Percentiles rank a stretch among this genome's conserved stretches.
These are phyloP conservation scores for Vitis cinerea DNA, from an alignment of 164 flowering plant genomes.

Conservation along the genomic window DNA sequence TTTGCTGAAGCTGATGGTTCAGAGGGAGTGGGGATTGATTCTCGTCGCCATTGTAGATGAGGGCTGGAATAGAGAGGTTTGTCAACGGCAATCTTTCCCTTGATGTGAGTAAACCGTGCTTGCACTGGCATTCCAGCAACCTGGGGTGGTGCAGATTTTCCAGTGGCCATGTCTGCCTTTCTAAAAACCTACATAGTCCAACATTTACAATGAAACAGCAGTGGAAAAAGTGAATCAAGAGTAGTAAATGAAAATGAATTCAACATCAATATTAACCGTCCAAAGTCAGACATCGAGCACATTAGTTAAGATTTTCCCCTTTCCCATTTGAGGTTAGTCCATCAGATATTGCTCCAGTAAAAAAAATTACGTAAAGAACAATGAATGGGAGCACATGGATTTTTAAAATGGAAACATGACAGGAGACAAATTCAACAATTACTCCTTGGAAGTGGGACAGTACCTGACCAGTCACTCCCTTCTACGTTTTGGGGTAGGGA, in stretches of 20 bases:
- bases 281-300: too few species aligned
- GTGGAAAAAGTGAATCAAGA: not conserved
- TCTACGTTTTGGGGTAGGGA: too few species aligned
- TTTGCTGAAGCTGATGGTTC: constrained; percentile 1
- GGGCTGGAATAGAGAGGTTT: constrained; percentile 10
- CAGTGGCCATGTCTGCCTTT: constrained; percentile 2
- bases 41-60: constrained; percentile 36
- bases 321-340: too few species aligned
- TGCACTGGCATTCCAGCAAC: constrained; percentile 11
- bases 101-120: not conserved
- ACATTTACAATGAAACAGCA: not conserved
- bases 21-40: not conserved
- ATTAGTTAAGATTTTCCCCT: too few species aligned
- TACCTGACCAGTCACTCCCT: too few species aligned
- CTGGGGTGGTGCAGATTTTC: constrained; percentile 2
- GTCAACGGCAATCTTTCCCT: constrained; percentile 1
- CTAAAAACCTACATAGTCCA: constrained; percentile 2
- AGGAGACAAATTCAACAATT: too few species aligned
- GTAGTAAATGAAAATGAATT: not conserved
- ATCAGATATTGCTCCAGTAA: too few species aligned
- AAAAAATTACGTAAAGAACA: too few species aligned
- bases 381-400: too few species aligned
- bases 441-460: too few species aligned
- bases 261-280: not conserved
- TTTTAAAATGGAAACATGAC: too few species aligned